Percentiles rank a stretch among this genome's conserved stretches.
Conservation (phyloP, 1,284 basidiomycete species). For the Ganoderma sinense region DNA sequence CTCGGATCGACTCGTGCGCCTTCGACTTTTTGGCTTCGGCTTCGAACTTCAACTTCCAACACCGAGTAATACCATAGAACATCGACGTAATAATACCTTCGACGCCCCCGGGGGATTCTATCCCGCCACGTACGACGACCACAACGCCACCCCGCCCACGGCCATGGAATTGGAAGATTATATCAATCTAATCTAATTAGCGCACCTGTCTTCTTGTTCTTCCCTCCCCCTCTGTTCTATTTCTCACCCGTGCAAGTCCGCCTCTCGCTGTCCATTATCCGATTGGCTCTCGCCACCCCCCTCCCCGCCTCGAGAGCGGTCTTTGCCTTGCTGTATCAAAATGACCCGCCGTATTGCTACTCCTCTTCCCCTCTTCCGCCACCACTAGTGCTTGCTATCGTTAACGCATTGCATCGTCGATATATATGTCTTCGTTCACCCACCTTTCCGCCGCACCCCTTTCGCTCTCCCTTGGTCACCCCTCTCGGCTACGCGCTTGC, state of each 20-base stretch:
- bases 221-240: background rate
- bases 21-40: background rate
- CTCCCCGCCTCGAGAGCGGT: constrained; percentile 6
- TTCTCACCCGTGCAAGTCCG: constrained; percentile 2
- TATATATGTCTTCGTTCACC: constrained; percentile 4
- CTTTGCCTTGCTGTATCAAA: constrained; percentile 30
- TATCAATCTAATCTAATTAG: constrained; percentile 20
- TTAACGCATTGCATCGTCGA: constrained; percentile 24
- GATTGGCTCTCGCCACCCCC: background rate
- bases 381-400: constrained; percentile 29
- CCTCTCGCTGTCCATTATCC: background rate
- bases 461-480: background rate
- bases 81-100: constrained; percentile 6
- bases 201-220: background rate
- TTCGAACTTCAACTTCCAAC: too few species aligned
- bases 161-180: constrained; percentile 12
- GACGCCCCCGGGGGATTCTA: background rate
- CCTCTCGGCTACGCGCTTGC: background rate
- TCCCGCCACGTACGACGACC: constrained; percentile 7
- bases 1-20: background rate
- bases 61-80: constrained; percentile 8
- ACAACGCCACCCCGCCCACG: constrained; percentile 4
- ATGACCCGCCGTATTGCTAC: constrained; percentile 23
- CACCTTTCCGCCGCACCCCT: background rate
- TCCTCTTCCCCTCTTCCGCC: constrained; percentile 9